Evolutionary conservation across 2,329 filamentous ascomycete genomes (phyloP).

Genomic region (Lasiodiplodia hormozganensis): DNA sequence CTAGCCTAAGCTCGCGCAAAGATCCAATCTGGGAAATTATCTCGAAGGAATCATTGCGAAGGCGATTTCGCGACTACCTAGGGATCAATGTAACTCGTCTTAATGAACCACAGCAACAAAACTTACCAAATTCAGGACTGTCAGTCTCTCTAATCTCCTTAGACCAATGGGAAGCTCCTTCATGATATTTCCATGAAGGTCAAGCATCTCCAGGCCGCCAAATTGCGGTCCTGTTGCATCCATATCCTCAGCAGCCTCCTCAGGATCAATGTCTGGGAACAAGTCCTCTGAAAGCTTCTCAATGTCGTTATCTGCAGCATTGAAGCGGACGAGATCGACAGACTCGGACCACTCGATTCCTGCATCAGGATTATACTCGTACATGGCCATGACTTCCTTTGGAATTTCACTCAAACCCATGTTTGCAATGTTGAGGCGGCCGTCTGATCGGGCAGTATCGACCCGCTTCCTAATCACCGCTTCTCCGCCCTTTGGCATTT

Average conservation of each 20-base stretch:
- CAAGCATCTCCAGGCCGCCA: conserved; percentile 78
- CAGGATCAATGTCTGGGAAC: conserved; percentile 73
- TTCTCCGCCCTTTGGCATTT: conserved; percentile 64
- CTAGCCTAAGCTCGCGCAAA: conserved; percentile 81
- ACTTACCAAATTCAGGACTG: conserved; percentile 80
- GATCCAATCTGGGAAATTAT: conserved; percentile 75
- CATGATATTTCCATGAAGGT: conserved; percentile 85
- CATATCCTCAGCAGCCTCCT: conserved; percentile 68
- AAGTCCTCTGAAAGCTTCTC: conserved; percentile 73
- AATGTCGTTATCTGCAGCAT: conserved; percentile 90
- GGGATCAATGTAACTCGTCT: conserved; percentile 18
- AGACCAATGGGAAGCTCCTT: conserved; percentile 76
- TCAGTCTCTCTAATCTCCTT: conserved; percentile 74
- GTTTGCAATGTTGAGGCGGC: conserved; percentile 86
- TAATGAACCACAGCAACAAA: not conserved
- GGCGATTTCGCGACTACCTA: conserved; percentile 76
- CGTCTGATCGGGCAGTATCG: conserved; percentile 74
- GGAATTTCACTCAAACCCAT: conserved; percentile 83
- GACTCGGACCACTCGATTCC: conserved; percentile 86
- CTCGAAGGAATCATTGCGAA: conserved; percentile 74
- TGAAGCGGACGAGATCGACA: conserved; percentile 82
- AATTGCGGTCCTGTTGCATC: conserved; percentile 77
- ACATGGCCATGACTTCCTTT: conserved; percentile 86
- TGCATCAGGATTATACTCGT: conserved; percentile 74
- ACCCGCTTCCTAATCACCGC: conserved; percentile 78